phyloP scores from a whole-genome alignment of 345 rosid genomes.

The Eucalyptus virginea region DNA sequence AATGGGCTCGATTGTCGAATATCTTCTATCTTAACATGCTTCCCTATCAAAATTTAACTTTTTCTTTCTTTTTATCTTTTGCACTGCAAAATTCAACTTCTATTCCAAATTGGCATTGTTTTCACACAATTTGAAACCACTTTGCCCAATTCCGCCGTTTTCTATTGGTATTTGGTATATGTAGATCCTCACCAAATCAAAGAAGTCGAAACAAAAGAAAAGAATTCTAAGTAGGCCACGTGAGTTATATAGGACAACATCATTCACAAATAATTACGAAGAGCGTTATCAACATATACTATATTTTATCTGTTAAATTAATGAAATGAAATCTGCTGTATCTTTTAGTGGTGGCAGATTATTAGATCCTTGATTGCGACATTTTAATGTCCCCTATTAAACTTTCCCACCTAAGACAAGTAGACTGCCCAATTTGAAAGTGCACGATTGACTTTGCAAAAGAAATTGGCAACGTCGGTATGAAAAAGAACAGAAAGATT shows the following conservation, averaged over 20 bases:
- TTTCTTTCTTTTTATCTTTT: background rate
- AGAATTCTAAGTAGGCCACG: background rate
- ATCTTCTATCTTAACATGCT: background rate
- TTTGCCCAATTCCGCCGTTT: background rate
- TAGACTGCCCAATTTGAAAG: background rate
- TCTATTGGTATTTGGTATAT: background rate
- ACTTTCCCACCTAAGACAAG: background rate
- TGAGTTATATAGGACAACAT: background rate
- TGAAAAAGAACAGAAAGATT: background rate
- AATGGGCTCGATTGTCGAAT: background rate
- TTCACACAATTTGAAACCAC: background rate
- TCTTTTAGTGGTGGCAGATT: background rate
- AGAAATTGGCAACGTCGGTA: background rate
- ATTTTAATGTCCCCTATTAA: background rate
- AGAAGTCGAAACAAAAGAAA: background rate
- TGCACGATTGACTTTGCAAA: background rate
- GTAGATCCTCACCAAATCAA: background rate
- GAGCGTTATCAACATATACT: background rate
- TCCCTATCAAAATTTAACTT: background rate
- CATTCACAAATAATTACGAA: background rate
- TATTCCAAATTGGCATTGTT: background rate
- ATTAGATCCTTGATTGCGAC: background rate
- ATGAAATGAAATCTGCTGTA: background rate
- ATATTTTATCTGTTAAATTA: background rate
- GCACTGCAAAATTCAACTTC: background rate